Evolutionary conservation across 2,329 filamentous ascomycete genomes (phyloP), one percentile per base, ranked within the genome.

Genomic region (Chalara sp.): DNA sequence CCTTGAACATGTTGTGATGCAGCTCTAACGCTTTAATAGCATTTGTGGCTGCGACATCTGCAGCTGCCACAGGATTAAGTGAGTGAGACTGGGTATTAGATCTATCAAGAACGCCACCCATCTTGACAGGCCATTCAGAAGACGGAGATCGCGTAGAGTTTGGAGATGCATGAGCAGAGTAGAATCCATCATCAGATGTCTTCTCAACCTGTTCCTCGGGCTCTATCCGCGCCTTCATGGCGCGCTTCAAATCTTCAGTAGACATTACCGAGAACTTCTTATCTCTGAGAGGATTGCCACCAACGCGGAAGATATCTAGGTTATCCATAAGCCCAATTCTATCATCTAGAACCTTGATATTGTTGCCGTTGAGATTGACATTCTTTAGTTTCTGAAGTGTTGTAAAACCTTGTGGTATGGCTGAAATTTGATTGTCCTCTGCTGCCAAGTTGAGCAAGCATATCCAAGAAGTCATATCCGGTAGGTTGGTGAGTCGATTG

Each of bases 251-350:
- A 49, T 93, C 87, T 11, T 89, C 86, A 0, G 87, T 90, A 28
- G 79, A 78, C 70, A 95, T 87, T 1, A 81, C 86, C 11, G 91
- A 74, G 58, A 93, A 89, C 65, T 90, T 96, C 65, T 87, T 90
- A 65, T 96, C 90, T 11, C 87, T 79, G 11, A 99, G 72, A 0
- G 93, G 93, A 61, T 99, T 99, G n/a, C 89, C 90, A 42, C 83
- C 84, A 32, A 99, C 74, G 5, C 84, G 82, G 41, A 97, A 78
- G 64, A 84, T 84, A 21, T 82, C 77, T 7, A 99, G 71, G 43
- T 71, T 83, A 5, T 89, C 81, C 89, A 97, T 96, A 30, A 80
- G 72, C 5, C 85, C 86, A 52, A 97, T 80, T 56, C 83, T 83
- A 0, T 88, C 78, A 32, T 93, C 87, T 6, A 99, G 67, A 10